phyloP scores from a whole-genome alignment of 2,329 filamentous ascomycete species.

The Neofusicoccum sp. region DNA sequence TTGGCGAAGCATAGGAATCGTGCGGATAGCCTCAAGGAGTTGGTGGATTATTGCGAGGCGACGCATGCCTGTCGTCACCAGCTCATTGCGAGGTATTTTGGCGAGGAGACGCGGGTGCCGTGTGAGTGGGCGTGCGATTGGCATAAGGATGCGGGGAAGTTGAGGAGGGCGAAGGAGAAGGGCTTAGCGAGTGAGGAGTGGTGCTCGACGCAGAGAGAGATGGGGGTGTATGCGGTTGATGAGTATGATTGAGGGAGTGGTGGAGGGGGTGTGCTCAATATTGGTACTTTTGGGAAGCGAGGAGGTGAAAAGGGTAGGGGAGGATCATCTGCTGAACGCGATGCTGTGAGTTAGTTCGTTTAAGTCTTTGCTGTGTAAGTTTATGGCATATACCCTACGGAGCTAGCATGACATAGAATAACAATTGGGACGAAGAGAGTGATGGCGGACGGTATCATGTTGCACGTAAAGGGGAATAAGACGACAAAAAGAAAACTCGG shows the following conservation, averaged over 20 bases:
- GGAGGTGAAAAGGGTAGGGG: no score
- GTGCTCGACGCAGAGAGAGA: slow-evolving; percentile 51
- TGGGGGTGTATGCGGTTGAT: slow-evolving; percentile 29
- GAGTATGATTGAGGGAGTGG: neutral
- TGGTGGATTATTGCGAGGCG: slow-evolving; percentile 82
- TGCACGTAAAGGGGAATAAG: no score
- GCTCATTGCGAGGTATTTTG: slow-evolving; percentile 42
- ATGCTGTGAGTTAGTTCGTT: no score
- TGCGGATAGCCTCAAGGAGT: slow-evolving; percentile 51
- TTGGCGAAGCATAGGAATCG: slow-evolving; percentile 37
- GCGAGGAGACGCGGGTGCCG: slow-evolving; percentile 27
- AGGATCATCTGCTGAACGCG: no score
- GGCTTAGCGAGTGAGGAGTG: slow-evolving; percentile 53
- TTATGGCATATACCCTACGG: no score
- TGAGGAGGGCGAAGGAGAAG: slow-evolving; percentile 48
- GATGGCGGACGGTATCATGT: no score
- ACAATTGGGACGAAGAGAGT: no score
- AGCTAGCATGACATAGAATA: no score
- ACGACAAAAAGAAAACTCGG: no score
- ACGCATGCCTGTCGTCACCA: slow-evolving; percentile 71
- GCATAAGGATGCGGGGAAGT: slow-evolving; percentile 46
- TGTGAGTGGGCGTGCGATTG: slow-evolving; percentile 55
- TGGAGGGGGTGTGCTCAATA: neutral
- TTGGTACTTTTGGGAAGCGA: no score
- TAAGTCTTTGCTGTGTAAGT: no score